These are phyloP conservation scores for Kickxella alabastrina DNA, from an alignment of 192 early-diverging fungal species.

Conservation along the genomic window DNA sequence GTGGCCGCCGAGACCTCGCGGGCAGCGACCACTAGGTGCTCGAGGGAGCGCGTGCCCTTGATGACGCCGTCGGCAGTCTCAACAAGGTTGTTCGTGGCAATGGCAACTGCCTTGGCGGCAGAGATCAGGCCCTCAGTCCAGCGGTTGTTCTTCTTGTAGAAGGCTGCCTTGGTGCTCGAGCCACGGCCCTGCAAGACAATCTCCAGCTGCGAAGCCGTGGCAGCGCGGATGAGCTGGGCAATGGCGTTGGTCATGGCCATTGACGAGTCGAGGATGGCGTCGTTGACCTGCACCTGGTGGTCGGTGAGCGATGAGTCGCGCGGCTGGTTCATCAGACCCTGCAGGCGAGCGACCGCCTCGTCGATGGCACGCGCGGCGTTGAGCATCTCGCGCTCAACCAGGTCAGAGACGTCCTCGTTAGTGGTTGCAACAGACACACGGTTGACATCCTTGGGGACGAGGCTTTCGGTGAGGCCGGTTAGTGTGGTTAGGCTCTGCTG, in stretches of 20 bases:
- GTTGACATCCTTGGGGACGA: constrained; percentile 59
- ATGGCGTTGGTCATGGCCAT: constrained; percentile 94
- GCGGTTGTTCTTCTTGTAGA: constrained; percentile 99
- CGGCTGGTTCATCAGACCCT: constrained; percentile 74
- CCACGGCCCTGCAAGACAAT: constrained; percentile 92
- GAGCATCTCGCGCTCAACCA: constrained; percentile 92
- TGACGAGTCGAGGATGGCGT: constrained; percentile 83
- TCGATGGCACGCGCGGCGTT: constrained; percentile 89
- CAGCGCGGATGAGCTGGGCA: constrained; percentile 87
- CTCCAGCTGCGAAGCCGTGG: constrained; percentile 94
- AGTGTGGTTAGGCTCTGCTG: constrained; percentile 71
- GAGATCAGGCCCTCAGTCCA: constrained; percentile 99
- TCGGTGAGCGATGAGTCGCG: constrained; percentile 65
- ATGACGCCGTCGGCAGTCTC: constrained; percentile 96
- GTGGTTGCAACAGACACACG: constrained; percentile 45
- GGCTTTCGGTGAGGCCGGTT: constrained; percentile 70
- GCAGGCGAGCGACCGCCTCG: constrained; percentile 78
- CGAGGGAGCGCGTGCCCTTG: constrained; percentile 79
- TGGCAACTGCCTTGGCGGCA: constrained; percentile 90
- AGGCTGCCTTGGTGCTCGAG: constrained; percentile 71
- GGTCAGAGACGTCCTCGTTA: constrained; percentile 78
- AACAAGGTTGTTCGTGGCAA: constrained; percentile 89
- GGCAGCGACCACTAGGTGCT: constrained; percentile 96
- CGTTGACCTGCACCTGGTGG: constrained; percentile 83
- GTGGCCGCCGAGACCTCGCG: constrained; percentile 96